Conservation (phyloP, 192 early-diverging fungal species). For the Chytriomyces sp. region DNA sequence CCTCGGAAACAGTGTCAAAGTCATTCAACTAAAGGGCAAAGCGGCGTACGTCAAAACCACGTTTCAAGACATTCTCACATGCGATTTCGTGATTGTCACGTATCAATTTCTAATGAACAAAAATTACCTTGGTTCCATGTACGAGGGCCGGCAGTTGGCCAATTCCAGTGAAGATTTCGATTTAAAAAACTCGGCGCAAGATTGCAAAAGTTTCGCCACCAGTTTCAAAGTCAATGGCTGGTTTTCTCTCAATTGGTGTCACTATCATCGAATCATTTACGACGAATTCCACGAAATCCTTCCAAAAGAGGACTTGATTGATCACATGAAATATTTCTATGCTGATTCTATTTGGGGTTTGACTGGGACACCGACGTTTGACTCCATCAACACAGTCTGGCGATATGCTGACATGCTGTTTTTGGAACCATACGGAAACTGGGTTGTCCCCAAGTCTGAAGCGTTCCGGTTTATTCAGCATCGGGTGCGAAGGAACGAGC, state of each 20-base stretch:
- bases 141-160: not conserved
- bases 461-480: conserved; percentile 10
- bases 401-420: not conserved
- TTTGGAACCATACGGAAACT: not conserved
- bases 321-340: not conserved
- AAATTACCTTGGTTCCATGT: not conserved
- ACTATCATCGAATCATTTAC: conserved; percentile 13
- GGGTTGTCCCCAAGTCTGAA: not conserved
- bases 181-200: not conserved
- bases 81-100: conserved; percentile 24
- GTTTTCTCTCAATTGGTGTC: conserved; percentile 15
- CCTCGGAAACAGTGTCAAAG: conserved; percentile 15
- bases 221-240: not conserved
- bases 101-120: conserved; percentile 29
- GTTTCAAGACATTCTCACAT: not conserved
- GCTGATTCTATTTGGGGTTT: conserved; percentile 12
- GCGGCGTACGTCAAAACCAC: not conserved
- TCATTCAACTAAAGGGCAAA: conserved; percentile 32
- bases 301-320: not conserved
- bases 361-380: conserved; percentile 6
- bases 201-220: not conserved
- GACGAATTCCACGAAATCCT: conserved; percentile 32
- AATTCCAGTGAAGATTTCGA: not conserved
- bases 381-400: not conserved
- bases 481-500: conserved; percentile 14